These are phyloP conservation scores for Clavulina sp. DNA, from an alignment of 768 basidiomycete species.

Conservation along the genomic window DNA sequence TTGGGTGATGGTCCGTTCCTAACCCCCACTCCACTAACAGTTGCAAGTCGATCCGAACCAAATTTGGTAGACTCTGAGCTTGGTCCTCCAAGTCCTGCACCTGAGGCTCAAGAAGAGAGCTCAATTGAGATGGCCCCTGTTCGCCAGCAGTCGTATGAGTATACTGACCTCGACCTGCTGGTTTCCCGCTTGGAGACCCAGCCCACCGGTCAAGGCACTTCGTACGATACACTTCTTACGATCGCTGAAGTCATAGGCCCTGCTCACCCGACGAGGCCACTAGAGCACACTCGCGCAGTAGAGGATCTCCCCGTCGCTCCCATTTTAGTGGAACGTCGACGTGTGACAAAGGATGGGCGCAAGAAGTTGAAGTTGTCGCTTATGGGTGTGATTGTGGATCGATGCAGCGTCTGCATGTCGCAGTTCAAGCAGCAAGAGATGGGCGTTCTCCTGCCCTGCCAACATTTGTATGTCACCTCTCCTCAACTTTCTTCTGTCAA, in stretches of 20 bases:
- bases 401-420: conserved; percentile 55
- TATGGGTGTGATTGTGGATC: conserved; percentile 43
- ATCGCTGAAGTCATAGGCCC: conserved; percentile 48
- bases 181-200: conserved; percentile 34
- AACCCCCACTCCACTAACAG: too few relatives aligned
- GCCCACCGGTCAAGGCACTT: conserved; percentile 21
- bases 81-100: neutral
- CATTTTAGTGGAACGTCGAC: conserved; percentile 39
- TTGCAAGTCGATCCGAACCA: neutral
- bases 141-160: conserved; percentile 14
- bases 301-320: conserved; percentile 17
- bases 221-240: conserved; percentile 47
- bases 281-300: conserved; percentile 19
- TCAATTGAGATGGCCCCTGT: neutral
- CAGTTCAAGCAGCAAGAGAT: conserved; percentile 45
- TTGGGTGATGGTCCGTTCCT: too few relatives aligned
- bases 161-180: conserved; percentile 48
- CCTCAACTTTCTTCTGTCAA: too few relatives aligned
- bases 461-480: conserved; percentile 28
- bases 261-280: conserved; percentile 16
- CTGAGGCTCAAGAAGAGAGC: neutral
- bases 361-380: conserved; percentile 53
- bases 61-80: neutral
- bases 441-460: conserved; percentile 42
- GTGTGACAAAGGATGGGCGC: conserved; percentile 44